Conservation (phyloP, 495 filamentous ascomycete species). For the Echria macrotheca region DNA sequence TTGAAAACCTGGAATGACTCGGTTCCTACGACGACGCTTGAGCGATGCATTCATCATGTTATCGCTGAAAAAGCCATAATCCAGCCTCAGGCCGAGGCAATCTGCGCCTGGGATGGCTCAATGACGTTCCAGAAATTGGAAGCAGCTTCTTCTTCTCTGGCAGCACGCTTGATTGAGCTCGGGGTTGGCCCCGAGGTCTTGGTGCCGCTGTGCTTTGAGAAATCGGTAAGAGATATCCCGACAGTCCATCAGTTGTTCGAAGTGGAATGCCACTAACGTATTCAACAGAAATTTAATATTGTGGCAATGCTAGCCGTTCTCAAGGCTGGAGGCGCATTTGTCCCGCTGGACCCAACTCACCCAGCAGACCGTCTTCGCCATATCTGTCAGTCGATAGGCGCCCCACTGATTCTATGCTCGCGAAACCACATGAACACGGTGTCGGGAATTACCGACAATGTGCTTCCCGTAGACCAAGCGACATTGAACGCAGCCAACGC, state of each 20-base stretch:
- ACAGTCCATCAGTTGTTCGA: too few species aligned
- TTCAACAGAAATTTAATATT: constrained; percentile 43
- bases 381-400: constrained; percentile 37
- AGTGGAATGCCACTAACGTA: too few species aligned
- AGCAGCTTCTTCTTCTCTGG: constrained; percentile 36
- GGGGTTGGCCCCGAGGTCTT: constrained; percentile 48
- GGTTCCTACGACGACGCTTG: constrained; percentile 9
- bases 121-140: constrained; percentile 50
- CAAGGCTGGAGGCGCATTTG: constrained; percentile 53
- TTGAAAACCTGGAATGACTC: constrained; percentile 18
- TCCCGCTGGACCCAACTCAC: constrained; percentile 51
- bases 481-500: too few species aligned
- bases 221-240: constrained; percentile 38
- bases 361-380: constrained; percentile 43
- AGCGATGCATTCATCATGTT: constrained; percentile 25
- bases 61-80: constrained; percentile 16
- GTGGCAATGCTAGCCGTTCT: constrained; percentile 52
- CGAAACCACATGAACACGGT: constrained; percentile 10
- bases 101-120: constrained; percentile 49
- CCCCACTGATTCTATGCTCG: constrained; percentile 31
- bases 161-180: constrained; percentile 33
- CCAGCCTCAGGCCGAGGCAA: constrained; percentile 17
- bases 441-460: neutral
- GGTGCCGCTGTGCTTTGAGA: constrained; percentile 53
- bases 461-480: constrained; percentile 15